A percentile compares a stretch with the other conserved stretches of the same genome.
phyloP scores from a whole-genome alignment of 495 filamentous ascomycete species.

The Usnea hakonensis region DNA sequence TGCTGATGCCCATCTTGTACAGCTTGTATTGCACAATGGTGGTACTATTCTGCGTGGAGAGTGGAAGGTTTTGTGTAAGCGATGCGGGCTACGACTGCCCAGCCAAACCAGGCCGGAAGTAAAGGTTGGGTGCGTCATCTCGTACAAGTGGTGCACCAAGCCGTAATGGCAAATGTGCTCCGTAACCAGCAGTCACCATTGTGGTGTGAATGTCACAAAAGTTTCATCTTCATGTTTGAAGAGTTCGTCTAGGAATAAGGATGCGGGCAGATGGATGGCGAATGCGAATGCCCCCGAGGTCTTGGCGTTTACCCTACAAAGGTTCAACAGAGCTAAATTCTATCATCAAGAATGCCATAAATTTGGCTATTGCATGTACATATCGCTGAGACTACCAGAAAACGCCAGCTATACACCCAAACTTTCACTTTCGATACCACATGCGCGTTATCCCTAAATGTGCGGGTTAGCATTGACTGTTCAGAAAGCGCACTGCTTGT shows the following conservation, averaged over 20 bases:
- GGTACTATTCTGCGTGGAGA: background rate
- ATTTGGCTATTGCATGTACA: background rate
- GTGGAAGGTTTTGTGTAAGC: background rate
- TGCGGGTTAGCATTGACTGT: conserved; percentile 15
- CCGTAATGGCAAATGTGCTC: conserved; percentile 4
- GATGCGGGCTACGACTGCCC: background rate
- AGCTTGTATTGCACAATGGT: background rate
- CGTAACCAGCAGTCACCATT: background rate
- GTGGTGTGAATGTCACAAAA: background rate
- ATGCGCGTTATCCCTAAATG: conserved; percentile 7
- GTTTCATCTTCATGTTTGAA: background rate
- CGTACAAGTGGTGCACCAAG: background rate
- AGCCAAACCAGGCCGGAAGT: background rate
- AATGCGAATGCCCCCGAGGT: background rate
- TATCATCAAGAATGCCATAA: background rate
- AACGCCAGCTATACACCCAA: conserved; percentile 1
- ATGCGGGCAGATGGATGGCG: background rate
- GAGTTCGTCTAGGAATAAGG: background rate
- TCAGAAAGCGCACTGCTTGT: background rate
- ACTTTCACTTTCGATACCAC: conserved; percentile 25
- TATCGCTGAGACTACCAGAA: background rate
- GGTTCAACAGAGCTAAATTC: background rate
- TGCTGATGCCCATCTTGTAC: conserved; percentile 13
- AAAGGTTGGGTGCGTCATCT: conserved; percentile 1
- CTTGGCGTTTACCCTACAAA: background rate